These are phyloP conservation scores for Carex sylvatica DNA, from an alignment of 202 grass and related monocot genomes.

Conservation along the genomic window DNA sequence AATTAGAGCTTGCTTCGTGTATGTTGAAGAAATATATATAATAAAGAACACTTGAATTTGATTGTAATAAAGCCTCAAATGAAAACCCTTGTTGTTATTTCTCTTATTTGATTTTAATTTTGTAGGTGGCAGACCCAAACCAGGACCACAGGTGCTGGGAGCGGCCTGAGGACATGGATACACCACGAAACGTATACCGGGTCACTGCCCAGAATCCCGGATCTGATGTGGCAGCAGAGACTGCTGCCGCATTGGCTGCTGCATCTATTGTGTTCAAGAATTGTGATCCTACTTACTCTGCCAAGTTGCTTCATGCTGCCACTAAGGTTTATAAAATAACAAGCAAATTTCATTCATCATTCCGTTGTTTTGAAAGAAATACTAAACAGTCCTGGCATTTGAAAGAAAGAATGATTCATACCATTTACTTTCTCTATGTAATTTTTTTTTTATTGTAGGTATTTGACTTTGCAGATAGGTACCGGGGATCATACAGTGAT, in stretches of 20 bases:
- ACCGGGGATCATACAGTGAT: conserved; percentile 60
- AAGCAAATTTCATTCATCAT: too few species aligned
- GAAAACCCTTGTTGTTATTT: background rate
- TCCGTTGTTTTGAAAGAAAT: conserved; percentile 1
- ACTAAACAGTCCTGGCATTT: background rate
- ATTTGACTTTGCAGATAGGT: conserved; percentile 61
- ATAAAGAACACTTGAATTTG: background rate
- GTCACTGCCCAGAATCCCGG: conserved; percentile 53
- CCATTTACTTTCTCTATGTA: background rate
- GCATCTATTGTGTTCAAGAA: conserved; percentile 50
- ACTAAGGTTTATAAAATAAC: conserved; percentile 23
- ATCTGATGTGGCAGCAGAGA: conserved; percentile 60
- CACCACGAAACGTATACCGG: conserved; percentile 48
- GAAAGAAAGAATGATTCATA: background rate
- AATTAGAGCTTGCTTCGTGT: background rate
- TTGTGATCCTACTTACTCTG: conserved; percentile 41
- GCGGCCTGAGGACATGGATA: conserved; percentile 80
- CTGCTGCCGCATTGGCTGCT: conserved; percentile 55
- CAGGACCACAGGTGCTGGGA: conserved; percentile 81
- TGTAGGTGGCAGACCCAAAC: conserved; percentile 50
- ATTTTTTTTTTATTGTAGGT: conserved; percentile 27
- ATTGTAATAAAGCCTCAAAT: background rate
- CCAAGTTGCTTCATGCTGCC: conserved; percentile 47
- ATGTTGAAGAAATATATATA: background rate
- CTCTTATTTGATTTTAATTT: background rate